Evolutionary conservation across 1,139 yeast species (phyloP), one percentile per base, ranked within the genome.

Genomic region (Yamadazyma spencermartinsiae): DNA sequence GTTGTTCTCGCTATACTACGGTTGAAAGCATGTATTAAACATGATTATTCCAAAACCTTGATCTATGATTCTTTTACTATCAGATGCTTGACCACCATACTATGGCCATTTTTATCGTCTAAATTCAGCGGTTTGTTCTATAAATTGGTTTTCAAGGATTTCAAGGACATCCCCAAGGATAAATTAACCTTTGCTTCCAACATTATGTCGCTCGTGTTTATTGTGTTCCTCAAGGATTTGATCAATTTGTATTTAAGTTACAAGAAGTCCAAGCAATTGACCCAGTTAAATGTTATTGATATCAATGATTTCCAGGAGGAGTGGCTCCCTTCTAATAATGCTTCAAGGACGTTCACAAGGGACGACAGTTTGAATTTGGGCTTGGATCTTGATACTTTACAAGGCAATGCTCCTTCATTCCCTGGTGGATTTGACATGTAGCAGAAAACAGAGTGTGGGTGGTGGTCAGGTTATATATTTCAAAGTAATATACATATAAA

Each of bases 31-130:
- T 63, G 74, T 42, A 34, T 69, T 28, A 48, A 49, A 25, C 51
- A 63, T 38, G 76, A 72, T 49, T 72, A 65, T 48, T 62, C 74
- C 1, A 27, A 47, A 1, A 46, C 60, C 1, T 49, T 65, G 10
- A 39, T 58, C 1, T 37, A 47, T 25, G 52, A 50, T 13, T 66
- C 71, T 12, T 46, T 53, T 4, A 52, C 65, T 2, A 45, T 69
- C 15, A 49, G 61, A 26, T 46, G 56, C 9, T 39, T 68, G 12
- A 61, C 74, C 4, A 67, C 76, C 0, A 34, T 66, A 8, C 17
- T 61, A 31, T 71, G 76, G 76, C 76, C 77, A 14, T 65, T 58
- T 39, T 18, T 64, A 10, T 58, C 72, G 10, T 59, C 72, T 0
- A 64, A 65, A 38, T 35, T 68, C 2, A 74, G 75, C 0, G 38